Base-by-base conservation (phyloP, 345 rosid genomes). In the Anastatica hierochuntica region DNA sequence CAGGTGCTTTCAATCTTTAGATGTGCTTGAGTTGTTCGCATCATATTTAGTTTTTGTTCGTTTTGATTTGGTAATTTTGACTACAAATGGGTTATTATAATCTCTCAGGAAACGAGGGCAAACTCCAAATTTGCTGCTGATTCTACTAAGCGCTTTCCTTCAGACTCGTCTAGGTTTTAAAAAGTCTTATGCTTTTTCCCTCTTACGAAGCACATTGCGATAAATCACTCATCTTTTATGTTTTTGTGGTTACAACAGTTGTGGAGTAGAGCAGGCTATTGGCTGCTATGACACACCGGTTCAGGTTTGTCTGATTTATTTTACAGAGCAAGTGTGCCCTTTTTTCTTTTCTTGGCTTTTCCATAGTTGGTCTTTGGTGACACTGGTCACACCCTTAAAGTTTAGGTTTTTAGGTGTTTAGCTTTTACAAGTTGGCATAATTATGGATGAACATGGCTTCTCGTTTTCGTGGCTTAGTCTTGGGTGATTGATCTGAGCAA, bases 261-360 rank as follows among this genome's bases (percentile, higher is more conserved):
- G 56, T 40, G 77, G 80, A 60, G 68, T 60, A 26, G 89, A 80
- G 16, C 78, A 62, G 45, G 79, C 89, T 14, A 82, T 90, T 56
- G 95, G 87, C 56, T 90, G 83, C 60, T 84, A 82, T 30, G 80
- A 78, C 51, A 73, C 79, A 10, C 79, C 89, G 0, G 88, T 87
- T 58, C 98, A 87, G 88, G 98, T 67, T 30, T 73, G 62, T 63
- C 37, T n/a, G n/a, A n/a, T n/a, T 41, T 44, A 10, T 10, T 11
- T 49, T 36, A 16, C 44, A 15, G 51, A 37, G 0, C 14, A 14
- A 34, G 36, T 15, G 38, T 38, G 23, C 8, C 1, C 23, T 18
- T 43, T 12, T 30, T 19, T 5, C 1, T 24, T 14, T 29, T 51
- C 30, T 27, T 31, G 20, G 14, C 34, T 20, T n/a, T n/a, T 17